These are phyloP conservation scores for Apium graveolens DNA, from an alignment of 129 eudicot genomes.

Conservation along the genomic window DNA sequence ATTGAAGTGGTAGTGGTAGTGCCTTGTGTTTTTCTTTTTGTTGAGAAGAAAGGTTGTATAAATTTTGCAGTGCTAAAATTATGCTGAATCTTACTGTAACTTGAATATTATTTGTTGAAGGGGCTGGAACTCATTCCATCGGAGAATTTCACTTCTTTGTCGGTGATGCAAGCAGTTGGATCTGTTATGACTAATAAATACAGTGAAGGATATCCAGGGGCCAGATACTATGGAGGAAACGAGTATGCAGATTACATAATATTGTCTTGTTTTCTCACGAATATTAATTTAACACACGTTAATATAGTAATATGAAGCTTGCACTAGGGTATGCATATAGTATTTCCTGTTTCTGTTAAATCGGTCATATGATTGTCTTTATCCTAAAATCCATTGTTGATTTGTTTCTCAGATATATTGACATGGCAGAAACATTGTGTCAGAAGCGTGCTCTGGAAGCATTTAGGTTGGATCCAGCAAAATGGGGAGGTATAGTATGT, in stretches of 20 bases:
- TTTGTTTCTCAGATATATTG: conserved; percentile 61
- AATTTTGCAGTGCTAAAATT: background rate
- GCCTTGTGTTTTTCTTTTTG: background rate
- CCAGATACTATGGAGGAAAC: conserved; percentile 99
- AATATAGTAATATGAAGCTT: background rate
- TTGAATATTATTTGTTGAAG: conserved; percentile 24
- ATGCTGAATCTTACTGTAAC: background rate
- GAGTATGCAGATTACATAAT: conserved; percentile 52
- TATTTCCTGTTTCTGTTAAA: background rate
- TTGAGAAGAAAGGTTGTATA: background rate
- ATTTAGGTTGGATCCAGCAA: conserved; percentile 93
- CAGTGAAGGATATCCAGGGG: conserved; percentile 99
- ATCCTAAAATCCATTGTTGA: background rate
- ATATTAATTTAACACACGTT: background rate
- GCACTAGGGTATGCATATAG: background rate
- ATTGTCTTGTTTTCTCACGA: background rate
- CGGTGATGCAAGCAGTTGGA: conserved; percentile 99
- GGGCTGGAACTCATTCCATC: conserved; percentile 98
- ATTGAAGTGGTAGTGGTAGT: background rate
- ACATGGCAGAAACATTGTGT: conserved; percentile 96
- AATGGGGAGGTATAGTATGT: conserved; percentile 84
- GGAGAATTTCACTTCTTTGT: conserved; percentile 88
- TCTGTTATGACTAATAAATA: conserved; percentile 99
- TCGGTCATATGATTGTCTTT: background rate
- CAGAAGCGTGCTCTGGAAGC: conserved; percentile 99